Evolutionary conservation across 768 basidiomycete genomes (phyloP).

Genomic region (Cubamyces sp.): DNA sequence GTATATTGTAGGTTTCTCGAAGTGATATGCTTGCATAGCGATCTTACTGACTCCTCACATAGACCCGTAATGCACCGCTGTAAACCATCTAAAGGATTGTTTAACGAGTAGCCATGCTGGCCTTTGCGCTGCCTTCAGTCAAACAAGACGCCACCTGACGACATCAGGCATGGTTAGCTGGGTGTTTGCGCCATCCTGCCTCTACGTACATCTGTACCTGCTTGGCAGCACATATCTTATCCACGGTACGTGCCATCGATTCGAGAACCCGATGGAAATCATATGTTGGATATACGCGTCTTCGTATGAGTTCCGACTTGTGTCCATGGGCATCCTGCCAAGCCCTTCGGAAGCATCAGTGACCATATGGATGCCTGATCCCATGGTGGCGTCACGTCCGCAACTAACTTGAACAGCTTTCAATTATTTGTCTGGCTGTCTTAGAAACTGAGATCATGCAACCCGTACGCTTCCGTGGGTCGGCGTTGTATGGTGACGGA

Average conservation of each 20-base stretch:
- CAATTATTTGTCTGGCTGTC: too few species aligned
- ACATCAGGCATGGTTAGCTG: neutral
- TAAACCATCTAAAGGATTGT: too few species aligned
- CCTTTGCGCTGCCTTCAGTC: too few species aligned
- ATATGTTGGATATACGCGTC: neutral
- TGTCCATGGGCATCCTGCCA: neutral
- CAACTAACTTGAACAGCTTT: too few species aligned
- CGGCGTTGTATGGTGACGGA: too few species aligned
- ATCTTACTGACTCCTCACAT: too few species aligned
- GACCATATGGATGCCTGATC: constrained; percentile 1
- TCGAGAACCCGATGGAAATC: neutral
- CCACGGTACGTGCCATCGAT: too few species aligned
- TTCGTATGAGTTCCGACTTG: neutral
- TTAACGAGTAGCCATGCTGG: too few species aligned
- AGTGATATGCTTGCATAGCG: neutral
- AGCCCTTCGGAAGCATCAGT: constrained; percentile 5
- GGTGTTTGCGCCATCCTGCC: neutral
- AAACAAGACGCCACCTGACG: neutral
- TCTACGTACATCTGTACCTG: neutral
- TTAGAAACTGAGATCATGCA: too few species aligned
- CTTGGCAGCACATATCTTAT: neutral
- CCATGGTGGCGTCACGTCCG: neutral
- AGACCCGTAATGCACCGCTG: too few species aligned
- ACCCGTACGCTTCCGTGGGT: too few species aligned
- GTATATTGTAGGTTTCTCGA: neutral